phyloP scores from a whole-genome alignment of 2,329 filamentous ascomycete genomes.

The Aspergillus sp. region DNA sequence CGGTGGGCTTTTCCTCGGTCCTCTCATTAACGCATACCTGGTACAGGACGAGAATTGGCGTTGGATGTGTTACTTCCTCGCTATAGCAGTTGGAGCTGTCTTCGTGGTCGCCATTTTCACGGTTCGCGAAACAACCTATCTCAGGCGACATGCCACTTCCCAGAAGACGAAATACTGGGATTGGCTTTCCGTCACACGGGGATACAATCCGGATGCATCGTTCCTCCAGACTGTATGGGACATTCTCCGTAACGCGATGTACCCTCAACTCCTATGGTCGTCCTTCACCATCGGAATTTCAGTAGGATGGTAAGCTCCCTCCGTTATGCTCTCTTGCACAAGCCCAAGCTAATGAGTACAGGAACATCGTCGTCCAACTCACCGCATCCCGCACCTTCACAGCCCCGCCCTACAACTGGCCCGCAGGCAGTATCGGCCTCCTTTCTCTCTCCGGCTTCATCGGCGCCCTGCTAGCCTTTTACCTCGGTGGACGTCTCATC shows the following conservation, averaged over 20 bases:
- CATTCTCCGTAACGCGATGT: constrained; percentile 25
- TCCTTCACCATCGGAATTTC: constrained; percentile 30
- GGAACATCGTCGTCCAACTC: constrained; percentile 35
- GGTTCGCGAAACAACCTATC: constrained; percentile 27
- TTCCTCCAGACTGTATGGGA: constrained; percentile 26
- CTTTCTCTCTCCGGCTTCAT: constrained; percentile 30
- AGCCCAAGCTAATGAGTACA: constrained; percentile 2
- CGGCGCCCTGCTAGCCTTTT: constrained; percentile 29
- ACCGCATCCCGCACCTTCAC: constrained; percentile 30
- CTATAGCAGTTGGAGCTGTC: constrained; percentile 23
- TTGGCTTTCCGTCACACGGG: constrained; percentile 26
- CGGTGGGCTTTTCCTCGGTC: constrained; percentile 40
- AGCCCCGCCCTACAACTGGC: constrained; percentile 29
- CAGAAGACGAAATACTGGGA: constrained; percentile 16
- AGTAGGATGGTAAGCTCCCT: constrained; percentile 24
- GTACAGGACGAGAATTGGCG: constrained; percentile 27
- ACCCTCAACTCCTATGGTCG: constrained; percentile 31
- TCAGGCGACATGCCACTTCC: not conserved
- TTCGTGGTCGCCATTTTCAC: constrained; percentile 24
- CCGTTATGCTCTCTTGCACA: not conserved
- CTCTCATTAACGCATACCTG: constrained; percentile 34
- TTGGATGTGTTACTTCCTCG: constrained; percentile 31
- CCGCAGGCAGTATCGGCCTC: constrained; percentile 25
- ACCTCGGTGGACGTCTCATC: constrained; percentile 30
- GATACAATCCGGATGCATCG: constrained; percentile 26